Evolutionary conservation across 371 early-diverging fungal genomes (phyloP).

Genomic region (Mucor circinelloides): DNA sequence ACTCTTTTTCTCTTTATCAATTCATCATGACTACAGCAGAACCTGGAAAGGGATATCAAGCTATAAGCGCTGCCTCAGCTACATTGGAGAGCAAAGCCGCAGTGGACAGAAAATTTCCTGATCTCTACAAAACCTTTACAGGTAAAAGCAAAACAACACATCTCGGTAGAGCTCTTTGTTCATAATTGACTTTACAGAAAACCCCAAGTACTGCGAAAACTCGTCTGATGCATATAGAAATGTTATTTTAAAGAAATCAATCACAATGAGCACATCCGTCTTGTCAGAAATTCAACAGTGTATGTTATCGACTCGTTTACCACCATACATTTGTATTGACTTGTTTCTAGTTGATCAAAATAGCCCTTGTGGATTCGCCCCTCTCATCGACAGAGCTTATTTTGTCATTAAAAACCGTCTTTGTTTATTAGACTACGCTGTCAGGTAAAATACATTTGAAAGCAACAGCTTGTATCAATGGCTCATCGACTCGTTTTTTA

Average conservation of each 20-base stretch:
- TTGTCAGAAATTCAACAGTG: slow-evolving; percentile 13
- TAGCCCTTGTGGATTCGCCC: slow-evolving; percentile 43
- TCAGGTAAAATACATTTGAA: slow-evolving; percentile 51
- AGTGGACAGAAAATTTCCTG: slow-evolving; percentile 26
- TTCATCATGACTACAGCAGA: slow-evolving; percentile 13
- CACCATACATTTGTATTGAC: too few species aligned
- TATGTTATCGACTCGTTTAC: too few species aligned
- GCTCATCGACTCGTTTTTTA: too few species aligned
- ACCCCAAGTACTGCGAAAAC: not conserved
- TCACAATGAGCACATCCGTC: slow-evolving; percentile 9
- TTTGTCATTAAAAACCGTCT: slow-evolving; percentile 85
- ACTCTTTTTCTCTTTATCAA: not conserved
- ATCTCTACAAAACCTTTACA: slow-evolving; percentile 22
- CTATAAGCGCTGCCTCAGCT: slow-evolving; percentile 8
- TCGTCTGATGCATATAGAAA: not conserved
- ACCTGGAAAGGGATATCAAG: slow-evolving; percentile 14
- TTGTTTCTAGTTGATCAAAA: slow-evolving; percentile 24
- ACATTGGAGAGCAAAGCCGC: slow-evolving; percentile 15
- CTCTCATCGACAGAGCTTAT: slow-evolving; percentile 89
- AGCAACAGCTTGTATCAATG: too few species aligned
- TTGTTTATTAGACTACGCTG: slow-evolving; percentile 85
- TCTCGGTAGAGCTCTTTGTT: not conserved
- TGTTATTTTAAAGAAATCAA: slow-evolving; percentile 2
- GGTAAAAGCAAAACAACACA: slow-evolving; percentile 11
- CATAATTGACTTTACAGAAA: not conserved